Conservation (phyloP, 805 yeast species). For the Novakomyces olei region DNA sequence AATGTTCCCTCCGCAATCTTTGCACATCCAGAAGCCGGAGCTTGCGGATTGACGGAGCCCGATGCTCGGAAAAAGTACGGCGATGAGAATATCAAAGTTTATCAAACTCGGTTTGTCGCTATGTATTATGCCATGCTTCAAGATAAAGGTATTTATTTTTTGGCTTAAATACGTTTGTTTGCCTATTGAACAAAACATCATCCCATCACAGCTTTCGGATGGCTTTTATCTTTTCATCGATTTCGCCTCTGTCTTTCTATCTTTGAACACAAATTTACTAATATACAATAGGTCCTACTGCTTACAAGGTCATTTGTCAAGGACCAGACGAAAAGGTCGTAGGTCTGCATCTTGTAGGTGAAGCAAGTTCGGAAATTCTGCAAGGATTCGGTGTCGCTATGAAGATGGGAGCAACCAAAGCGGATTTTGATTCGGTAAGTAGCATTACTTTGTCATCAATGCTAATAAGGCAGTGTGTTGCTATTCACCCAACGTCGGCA, state of each 20-base stretch:
- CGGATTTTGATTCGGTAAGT: constrained; percentile 87
- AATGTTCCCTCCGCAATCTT: constrained; percentile 93
- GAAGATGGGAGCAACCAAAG: constrained; percentile 97
- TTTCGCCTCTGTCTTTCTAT: no score
- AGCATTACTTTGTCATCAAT: no score
- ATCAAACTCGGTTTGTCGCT: constrained; percentile 63
- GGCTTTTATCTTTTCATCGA: no score
- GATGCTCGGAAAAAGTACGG: constrained; percentile 67
- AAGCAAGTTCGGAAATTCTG: constrained; percentile 68
- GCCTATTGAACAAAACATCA: no score
- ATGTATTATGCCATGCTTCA: constrained; percentile 84
- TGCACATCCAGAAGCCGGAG: constrained; percentile 93
- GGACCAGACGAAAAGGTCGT: constrained; percentile 82
- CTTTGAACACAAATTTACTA: no score
- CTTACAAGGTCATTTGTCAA: constrained; percentile 57
- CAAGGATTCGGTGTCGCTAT: constrained; percentile 98
- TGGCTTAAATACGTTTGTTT: no score
- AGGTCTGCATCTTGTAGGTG: constrained; percentile 88
- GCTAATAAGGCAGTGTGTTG: constrained; percentile 87
- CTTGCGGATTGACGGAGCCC: constrained; percentile 66
- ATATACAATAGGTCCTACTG: constrained; percentile 75
- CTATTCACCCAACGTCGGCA: constrained; percentile 96
- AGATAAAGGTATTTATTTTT: constrained; percentile 25
- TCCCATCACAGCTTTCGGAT: no score
- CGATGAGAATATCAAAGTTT: constrained; percentile 52